phyloP scores from a whole-genome alignment of 2,329 filamentous ascomycete genomes.

The Xylaria sp. region DNA sequence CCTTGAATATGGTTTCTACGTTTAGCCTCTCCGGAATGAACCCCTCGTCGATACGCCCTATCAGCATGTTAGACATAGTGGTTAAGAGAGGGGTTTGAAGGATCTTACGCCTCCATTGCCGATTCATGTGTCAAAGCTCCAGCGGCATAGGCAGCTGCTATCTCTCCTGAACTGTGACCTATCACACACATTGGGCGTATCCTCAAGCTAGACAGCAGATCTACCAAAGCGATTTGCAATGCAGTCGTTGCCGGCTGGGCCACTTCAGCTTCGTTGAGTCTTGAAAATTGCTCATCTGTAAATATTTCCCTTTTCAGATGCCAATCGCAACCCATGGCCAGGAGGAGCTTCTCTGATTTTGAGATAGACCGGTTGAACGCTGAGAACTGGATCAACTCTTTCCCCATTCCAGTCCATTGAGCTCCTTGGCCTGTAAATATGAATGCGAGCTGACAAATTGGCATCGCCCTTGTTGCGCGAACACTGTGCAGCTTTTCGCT shows the following conservation, averaged over 20 bases:
- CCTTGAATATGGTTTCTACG: background rate
- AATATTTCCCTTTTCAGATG: constrained; percentile 9
- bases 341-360: constrained; percentile 6
- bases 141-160: constrained; percentile 29
- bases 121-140: constrained; percentile 24
- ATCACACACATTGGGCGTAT: constrained; percentile 20
- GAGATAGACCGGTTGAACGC: constrained; percentile 10
- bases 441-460: constrained; percentile 16
- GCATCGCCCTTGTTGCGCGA: constrained; percentile 9
- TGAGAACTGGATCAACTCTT: constrained; percentile 15
- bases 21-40: constrained; percentile 11
- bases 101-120: constrained; percentile 16
- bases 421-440: constrained; percentile 32
- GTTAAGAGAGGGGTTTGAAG: background rate
- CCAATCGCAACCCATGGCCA: constrained; percentile 18
- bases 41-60: constrained; percentile 29
- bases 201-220: constrained; percentile 15
- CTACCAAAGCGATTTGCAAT: constrained; percentile 30
- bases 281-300: background rate
- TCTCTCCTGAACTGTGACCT: constrained; percentile 30
- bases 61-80: background rate
- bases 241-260: constrained; percentile 22
- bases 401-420: constrained; percentile 26
- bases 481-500: constrained; percentile 1
- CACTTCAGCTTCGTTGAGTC: constrained; percentile 15